phyloP scores from a whole-genome alignment of 177 flowering plant genomes.

The Vitis hybrid region DNA sequence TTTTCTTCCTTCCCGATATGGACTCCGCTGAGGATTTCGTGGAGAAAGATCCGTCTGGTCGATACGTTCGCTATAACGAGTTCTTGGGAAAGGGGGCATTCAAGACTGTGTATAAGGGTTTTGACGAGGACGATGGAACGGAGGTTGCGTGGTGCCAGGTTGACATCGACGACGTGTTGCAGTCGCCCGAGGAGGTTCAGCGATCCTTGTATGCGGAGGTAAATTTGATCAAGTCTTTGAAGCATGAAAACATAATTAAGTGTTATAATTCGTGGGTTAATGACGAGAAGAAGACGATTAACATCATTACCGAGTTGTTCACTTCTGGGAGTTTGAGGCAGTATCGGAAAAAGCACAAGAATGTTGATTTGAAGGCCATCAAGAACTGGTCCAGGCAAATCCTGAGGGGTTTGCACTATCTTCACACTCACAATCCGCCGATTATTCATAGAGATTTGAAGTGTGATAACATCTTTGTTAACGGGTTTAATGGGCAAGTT shows the following conservation, averaged over 20 bases:
- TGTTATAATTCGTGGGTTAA: constrained; percentile 23
- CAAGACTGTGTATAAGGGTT: constrained; percentile 24
- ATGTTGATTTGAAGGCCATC: constrained; percentile 17
- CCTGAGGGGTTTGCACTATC: constrained; percentile 20
- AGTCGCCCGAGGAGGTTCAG: not conserved
- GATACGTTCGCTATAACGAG: constrained; percentile 17
- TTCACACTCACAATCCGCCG: constrained; percentile 22
- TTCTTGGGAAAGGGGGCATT: constrained; percentile 17
- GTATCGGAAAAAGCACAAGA: constrained; percentile 17
- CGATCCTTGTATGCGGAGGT: constrained; percentile 14
- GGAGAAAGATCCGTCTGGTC: constrained; percentile 22
- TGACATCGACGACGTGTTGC: constrained; percentile 9
- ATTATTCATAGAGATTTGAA: not conserved
- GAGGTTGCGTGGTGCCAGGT: constrained; percentile 24
- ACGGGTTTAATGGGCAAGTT: constrained; percentile 9
- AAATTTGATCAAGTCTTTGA: constrained; percentile 15
- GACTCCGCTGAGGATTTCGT: not conserved
- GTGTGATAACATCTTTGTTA: constrained; percentile 11
- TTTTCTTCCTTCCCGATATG: too few species aligned
- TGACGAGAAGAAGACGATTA: constrained; percentile 15
- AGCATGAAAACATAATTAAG: constrained; percentile 16
- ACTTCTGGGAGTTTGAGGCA: constrained; percentile 22
- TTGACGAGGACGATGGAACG: constrained; percentile 16
- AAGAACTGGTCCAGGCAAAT: constrained; percentile 31
- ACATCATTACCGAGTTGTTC: constrained; percentile 24